Evolutionary conservation across 1,284 basidiomycete genomes (phyloP), one percentile per base, ranked within the genome.

Genomic region (Schizophyllum commune): DNA sequence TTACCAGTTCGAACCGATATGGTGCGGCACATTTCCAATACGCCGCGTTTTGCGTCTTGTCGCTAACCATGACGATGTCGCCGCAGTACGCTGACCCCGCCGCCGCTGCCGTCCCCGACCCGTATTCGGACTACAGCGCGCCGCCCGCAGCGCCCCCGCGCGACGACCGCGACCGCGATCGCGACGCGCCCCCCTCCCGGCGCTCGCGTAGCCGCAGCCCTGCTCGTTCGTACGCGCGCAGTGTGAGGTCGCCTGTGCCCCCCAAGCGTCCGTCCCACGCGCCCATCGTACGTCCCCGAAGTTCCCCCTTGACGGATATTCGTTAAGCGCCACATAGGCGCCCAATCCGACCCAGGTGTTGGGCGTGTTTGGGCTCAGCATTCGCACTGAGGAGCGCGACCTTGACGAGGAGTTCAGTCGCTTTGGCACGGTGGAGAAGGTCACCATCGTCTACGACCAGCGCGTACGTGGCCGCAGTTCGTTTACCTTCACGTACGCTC

Each of bases 361-460:
- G 63, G 97, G 97, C 63, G 94, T 98, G 17, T 99, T 99, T 69
- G 97, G 96, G 17, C 80, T 99, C 54, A 96, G 93, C 67, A 96
- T 99, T 64, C 86, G 96, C 62, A 98, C 96, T 2, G 85, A 88
- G 62, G 97, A 99, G 73, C 85, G 91, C 54, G 96, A 98, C 72
- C 79, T 99, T 57, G 92, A 98, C 68, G 91, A 96, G 65, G 95
- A 98, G 74, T 99, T 99, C 69, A 84, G 79, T 68, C 84, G 92
- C 55, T 92, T 88, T 67, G 96, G 95, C 21, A 83, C 87, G 32
- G 96, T 98, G 58, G 93, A 96, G 70, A 98, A 98, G 75, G 94
- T 96, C 47, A 92, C 91, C 58, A 95, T 99, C 67, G 97, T 99
- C n/a, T 98, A 98, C 73, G 96, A 99, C 75, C 95, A 98, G 74